A percentile compares a stretch with the other conserved stretches of the same genome.
These are phyloP conservation scores for Ettlia oleoabundans DNA, from an alignment of 139 green algal genomes.

Conservation along the genomic window DNA sequence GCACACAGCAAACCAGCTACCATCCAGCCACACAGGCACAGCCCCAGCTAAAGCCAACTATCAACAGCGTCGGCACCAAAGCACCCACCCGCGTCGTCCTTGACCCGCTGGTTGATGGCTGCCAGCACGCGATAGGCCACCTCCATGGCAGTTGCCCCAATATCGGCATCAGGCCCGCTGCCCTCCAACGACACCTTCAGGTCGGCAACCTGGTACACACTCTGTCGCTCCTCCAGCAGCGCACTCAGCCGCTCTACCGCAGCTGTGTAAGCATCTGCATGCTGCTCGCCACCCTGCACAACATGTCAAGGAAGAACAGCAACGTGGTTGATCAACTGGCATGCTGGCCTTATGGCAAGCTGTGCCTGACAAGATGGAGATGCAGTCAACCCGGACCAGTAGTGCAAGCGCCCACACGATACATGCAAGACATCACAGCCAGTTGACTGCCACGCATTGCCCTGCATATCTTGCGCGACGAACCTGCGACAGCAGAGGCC, in stretches of 20 bases:
- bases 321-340: too few species aligned
- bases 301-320: too few species aligned
- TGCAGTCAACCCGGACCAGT: too few species aligned
- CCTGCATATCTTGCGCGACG: too few species aligned
- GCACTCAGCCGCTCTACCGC: slow-evolving; percentile 47
- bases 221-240: slow-evolving; percentile 66
- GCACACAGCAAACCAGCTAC: too few species aligned
- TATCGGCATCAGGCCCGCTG: slow-evolving; percentile 16
- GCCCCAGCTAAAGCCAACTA: too few species aligned
- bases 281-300: too few species aligned
- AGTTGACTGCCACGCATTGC: slow-evolving; percentile 1
- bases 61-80: background rate
- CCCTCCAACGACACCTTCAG: slow-evolving; percentile 68
- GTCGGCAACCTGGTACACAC: slow-evolving; percentile 77
- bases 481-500: slow-evolving; percentile 74
- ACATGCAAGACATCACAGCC: background rate
- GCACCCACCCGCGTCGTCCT: slow-evolving; percentile 20
- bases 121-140: slow-evolving; percentile 49
- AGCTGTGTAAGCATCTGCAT: slow-evolving; percentile 34
- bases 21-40: too few species aligned
- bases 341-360: too few species aligned
- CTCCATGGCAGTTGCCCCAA: slow-evolving; percentile 42
- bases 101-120: slow-evolving; percentile 47
- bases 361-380: too few species aligned
- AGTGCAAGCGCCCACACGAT: too few species aligned